Conservation (phyloP, 345 rosid species). For the Salix brachista region DNA sequence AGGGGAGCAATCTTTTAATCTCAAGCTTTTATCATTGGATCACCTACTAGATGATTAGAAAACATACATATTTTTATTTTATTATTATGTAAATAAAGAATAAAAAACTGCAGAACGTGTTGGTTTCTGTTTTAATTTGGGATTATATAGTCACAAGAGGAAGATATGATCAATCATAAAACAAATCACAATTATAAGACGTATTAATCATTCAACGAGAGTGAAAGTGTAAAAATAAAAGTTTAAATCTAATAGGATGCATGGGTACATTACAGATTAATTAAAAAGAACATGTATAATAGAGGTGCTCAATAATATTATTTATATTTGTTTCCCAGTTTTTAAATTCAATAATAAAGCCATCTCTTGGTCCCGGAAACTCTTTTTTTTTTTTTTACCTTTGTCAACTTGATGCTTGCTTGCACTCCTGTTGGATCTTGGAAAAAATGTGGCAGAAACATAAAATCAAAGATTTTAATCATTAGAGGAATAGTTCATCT, state of each 20-base stretch:
- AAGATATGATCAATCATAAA: constrained; percentile 2
- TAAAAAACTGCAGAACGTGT: background rate
- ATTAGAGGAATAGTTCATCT: background rate
- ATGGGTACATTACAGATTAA: background rate
- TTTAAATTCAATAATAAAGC: background rate
- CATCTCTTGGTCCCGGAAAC: background rate
- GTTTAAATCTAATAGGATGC: background rate
- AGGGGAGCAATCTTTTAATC: background rate
- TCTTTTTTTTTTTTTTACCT: background rate
- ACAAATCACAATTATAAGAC: background rate
- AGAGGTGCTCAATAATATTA: background rate
- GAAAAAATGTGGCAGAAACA: background rate
- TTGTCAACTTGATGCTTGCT: too few species aligned
- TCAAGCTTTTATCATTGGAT: too few species aligned
- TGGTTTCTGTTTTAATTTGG: background rate
- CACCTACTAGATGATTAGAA: rapidly evolving
- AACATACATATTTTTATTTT: background rate
- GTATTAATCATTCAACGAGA: background rate
- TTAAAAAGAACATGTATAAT: background rate
- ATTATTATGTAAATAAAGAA: background rate
- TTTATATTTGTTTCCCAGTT: background rate
- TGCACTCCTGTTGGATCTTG: background rate
- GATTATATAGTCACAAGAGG: background rate
- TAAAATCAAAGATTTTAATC: background rate
- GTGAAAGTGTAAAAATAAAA: background rate